Evolutionary conservation across 345 rosid genomes (phyloP).

Genomic region (Salix caprea): DNA sequence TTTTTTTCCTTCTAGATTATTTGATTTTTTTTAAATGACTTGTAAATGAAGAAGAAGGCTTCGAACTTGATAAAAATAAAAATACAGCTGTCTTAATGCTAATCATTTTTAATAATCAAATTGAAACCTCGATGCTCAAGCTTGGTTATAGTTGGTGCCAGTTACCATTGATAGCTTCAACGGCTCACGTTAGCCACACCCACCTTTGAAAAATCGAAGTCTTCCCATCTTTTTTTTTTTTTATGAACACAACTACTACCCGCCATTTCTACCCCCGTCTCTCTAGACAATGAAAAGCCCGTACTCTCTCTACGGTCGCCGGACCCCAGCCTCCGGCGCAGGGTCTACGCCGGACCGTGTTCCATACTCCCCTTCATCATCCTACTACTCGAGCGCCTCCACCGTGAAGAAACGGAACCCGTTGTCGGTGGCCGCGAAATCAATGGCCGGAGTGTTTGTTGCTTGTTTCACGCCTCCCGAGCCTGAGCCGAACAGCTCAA

Average conservation of each 20-base stretch:
- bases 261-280: conserved; percentile 13
- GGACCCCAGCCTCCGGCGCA: conserved; percentile 32
- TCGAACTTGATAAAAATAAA: too few species aligned
- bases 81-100: background rate
- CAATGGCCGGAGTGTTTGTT: conserved; percentile 53
- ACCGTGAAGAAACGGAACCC: conserved; percentile 35
- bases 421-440: conserved; percentile 34
- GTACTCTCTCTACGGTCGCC: conserved; percentile 25
- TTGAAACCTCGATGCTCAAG: too few species aligned
- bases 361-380: conserved; percentile 24
- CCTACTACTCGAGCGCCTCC: conserved; percentile 41
- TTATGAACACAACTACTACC: conserved; percentile 1
- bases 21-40: too few species aligned
- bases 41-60: too few species aligned
- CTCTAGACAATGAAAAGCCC: conserved; percentile 19
- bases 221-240: background rate
- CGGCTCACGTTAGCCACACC: conserved; percentile 10
- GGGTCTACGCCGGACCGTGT: conserved; percentile 40
- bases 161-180: background rate
- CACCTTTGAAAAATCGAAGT: conserved; percentile 13
- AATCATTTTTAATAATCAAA: background rate
- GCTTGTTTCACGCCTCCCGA: conserved; percentile 74
- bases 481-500: conserved; percentile 34
- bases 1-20: too few species aligned
- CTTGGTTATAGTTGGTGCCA: background rate